Evolutionary conservation across 2,329 filamentous ascomycete genomes (phyloP), one percentile per base, ranked within the genome.

Genomic region (Pseudogymnoascus sp.): DNA sequence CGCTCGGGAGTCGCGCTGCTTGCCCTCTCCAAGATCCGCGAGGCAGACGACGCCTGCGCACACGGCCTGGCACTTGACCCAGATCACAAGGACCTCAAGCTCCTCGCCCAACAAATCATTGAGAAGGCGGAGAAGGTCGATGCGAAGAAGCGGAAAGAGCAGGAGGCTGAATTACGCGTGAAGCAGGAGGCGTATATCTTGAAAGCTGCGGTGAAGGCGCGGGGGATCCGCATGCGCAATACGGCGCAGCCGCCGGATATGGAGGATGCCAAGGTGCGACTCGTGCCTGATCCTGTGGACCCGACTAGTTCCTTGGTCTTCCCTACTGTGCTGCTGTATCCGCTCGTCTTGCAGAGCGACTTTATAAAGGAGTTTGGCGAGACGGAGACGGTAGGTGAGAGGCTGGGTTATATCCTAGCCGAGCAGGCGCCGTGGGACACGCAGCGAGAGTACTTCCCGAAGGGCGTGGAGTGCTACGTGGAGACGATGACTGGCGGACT

Each of bases 291-390:
- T 70, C 83, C 89, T 16, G 78, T 90, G 25, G 89, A 94, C 66
- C 84, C 90, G 4, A 81, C 81, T 23, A 92, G 88, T 67, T 80
- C 81, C 0, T 80, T 99, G 1, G 80, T 80, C 2, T 90, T 97
- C 70, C 94, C 94, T 0, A 82, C 88, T 0, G 81, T 97, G 64
- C 77, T 99, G 62, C 79, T 99, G 62, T 99, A 99, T 74, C 93
- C 94, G 4, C 78, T 88, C 66, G 82, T 91, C 65, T 80, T 88
- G 55, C 87, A 97, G 78, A 89, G 86, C 1, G 94, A 99, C 74
- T 94, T 99, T 69, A 83, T 99, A 75, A 96, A 96, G 78, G 84
- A 84, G 0, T 94, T 96, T 69, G 81, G 82, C 60, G 94, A 97
- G 79, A 84, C 82, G 64, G 86, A 94, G 68, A 82, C 82, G 14